Evolutionary conservation across 805 yeast genomes (phyloP), one percentile per base, ranked within the genome.

Genomic region (Yarrowia divulgata): DNA sequence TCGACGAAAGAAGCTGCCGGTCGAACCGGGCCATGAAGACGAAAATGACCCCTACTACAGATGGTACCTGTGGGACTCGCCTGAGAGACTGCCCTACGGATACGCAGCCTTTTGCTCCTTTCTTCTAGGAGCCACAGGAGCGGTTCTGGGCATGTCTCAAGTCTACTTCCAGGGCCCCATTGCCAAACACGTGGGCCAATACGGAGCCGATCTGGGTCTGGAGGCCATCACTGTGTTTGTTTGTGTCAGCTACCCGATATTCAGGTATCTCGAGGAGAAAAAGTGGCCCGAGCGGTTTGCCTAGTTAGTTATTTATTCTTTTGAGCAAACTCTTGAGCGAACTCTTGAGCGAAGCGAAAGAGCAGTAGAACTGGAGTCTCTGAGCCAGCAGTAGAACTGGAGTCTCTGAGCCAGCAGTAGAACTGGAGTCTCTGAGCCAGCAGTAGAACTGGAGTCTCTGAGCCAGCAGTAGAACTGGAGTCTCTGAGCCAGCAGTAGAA

Each of bases 121-220:
- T 73, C 73, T 85, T 2, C 79, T 84, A 68, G 97, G 97, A 55
- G 88, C 88, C 18, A 90, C 86, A 0, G 97, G 97, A 58, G 96
- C 91, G 0, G 91, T 90, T 2, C 79, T 91, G 23, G 97, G 97
- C 8, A 92, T 92, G 97, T 84, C 90, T 34, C 97, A 92, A 77
- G 90, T 87, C 8, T 92, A 92, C 78, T 92, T 89, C 83, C 81
- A 84, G 8, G 97, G 97, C 0, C 91, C 91, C 0, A 73, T 91
- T 12, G 96, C 97, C 13, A 77, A 77, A 37, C 73, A 81, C 5
- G 80, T 90, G 16, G 96, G 96, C 23, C 87, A 83, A 7, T 77
- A 78, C 71, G 93, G 90, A 69, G 96, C 92, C 19, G 97, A 92
- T 76, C 76, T 92, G 49, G 97, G 95, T 32, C 87, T 89, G 85